These are phyloP conservation scores for Suaeda aralocaspica DNA, from an alignment of 148 eudicot genomes.

Conservation along the genomic window DNA sequence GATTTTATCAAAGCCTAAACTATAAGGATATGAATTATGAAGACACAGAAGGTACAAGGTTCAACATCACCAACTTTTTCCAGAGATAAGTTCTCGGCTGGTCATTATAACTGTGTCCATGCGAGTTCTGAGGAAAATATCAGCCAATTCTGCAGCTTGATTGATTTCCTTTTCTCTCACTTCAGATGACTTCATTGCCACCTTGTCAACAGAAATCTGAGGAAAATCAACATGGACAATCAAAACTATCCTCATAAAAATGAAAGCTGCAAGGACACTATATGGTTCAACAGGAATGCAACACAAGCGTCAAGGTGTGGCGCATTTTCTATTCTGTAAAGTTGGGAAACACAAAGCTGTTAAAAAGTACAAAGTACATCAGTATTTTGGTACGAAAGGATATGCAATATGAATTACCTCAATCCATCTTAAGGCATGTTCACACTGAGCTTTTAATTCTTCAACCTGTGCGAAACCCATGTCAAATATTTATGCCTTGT, in stretches of 20 bases:
- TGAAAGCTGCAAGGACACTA: not conserved
- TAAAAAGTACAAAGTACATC: not conserved
- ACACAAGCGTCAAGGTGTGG: not conserved
- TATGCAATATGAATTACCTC: slow-evolving; percentile 50
- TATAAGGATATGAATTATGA: not conserved
- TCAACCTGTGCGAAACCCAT: slow-evolving; percentile 52
- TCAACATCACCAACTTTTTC: slow-evolving; percentile 60
- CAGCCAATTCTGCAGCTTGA: slow-evolving; percentile 68
- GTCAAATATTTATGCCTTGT: not conserved
- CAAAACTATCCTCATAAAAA: not conserved
- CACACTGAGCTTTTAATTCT: slow-evolving; percentile 63
- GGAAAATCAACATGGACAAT: slow-evolving; percentile 19
- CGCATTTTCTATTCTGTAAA: not conserved
- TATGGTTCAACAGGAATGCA: not conserved
- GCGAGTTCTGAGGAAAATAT: slow-evolving; percentile 50
- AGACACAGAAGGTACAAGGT: slow-evolving; percentile 1
- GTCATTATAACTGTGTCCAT: slow-evolving; percentile 90
- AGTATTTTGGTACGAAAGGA: slow-evolving; percentile 3
- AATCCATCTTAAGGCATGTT: slow-evolving; percentile 49
- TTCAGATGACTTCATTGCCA: slow-evolving; percentile 78
- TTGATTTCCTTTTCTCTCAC: slow-evolving; percentile 83
- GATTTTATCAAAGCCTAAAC: not conserved
- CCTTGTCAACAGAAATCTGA: slow-evolving; percentile 82
- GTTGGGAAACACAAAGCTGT: not conserved
- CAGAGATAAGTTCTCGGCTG: slow-evolving; percentile 77